Base-by-base conservation (phyloP, 768 basidiomycete genomes). In the Crepidotus variabilis region DNA sequence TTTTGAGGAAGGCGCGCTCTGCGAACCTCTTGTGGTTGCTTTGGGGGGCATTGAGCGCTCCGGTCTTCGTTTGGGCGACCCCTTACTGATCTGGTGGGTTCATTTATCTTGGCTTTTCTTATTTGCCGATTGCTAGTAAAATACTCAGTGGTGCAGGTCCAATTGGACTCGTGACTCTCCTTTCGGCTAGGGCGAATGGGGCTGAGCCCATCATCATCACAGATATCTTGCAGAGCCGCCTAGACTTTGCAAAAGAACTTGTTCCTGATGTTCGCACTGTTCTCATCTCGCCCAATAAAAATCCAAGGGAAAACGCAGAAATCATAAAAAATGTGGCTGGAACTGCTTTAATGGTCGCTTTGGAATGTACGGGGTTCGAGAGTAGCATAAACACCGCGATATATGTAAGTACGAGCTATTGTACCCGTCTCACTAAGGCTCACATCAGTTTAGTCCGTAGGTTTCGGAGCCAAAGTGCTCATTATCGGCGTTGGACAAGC, bases 181-280 rank as follows among this genome's bases (percentile, higher is more conserved):
- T 87, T 24, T 81, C 85, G 48, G 83, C 85, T 6, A 75, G 83
- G 46, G 86, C 86, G 47, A 85, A 85, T 36, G 86, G 86, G 6
- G 86, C 85, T 16, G 84, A 87, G 54, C 86, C 86, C 6, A 80
- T 87, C 57, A 74, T 87, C 48, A 87, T 87, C 35, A 87, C 86
- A 13, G 86, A 87, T 63, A 71, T 87, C 49, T 78, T 87, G 66
- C 80, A 84, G 61, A 83, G 74, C 55, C 82, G 86, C 18, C 74
- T 87, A 10, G 84, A 86, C 61, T 86, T 87, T 50, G 86, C 86
- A 3, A 84, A 81, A 70, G 77, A 75, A 50, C 68, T 87, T 18
- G 78, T 83, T 16, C 84, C 85, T 34, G 75, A 80, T 22, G 83
- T 84, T 21, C 78, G 75, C n/a, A 81, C 84, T 8, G 72, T 87